phyloP scores from a whole-genome alignment of 805 yeast species.

The Tetrapisispora phaffii region DNA sequence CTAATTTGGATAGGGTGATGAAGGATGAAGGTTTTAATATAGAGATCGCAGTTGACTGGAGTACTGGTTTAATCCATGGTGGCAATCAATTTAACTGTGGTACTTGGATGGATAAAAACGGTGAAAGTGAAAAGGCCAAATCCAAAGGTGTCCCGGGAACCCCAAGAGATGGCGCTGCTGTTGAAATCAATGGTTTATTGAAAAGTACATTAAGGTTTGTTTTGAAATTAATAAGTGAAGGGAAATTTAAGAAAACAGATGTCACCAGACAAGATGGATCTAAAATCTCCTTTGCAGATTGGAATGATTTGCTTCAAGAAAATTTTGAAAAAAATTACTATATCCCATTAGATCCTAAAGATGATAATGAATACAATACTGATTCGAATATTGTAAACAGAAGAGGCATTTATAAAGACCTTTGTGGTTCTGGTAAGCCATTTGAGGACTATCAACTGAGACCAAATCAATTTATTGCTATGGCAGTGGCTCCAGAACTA shows the following conservation, averaged over 20 bases:
- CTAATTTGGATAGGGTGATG: constrained; percentile 83
- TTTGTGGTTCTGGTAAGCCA: constrained; percentile 70
- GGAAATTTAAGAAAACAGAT: constrained; percentile 44
- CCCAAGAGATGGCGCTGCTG: constrained; percentile 94
- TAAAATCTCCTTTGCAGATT: constrained; percentile 45
- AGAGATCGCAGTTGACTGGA: constrained; percentile 73
- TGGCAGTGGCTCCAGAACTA: constrained; percentile 90
- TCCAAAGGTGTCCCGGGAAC: constrained; percentile 94
- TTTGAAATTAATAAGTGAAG: constrained; percentile 42
- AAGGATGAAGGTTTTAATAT: constrained; percentile 86
- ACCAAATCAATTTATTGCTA: constrained; percentile 86
- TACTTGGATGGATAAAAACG: constrained; percentile 99
- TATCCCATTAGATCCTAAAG: constrained; percentile 53
- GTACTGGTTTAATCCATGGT: constrained; percentile 77
- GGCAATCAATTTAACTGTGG: constrained; percentile 93
- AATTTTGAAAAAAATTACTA: constrained; percentile 76
- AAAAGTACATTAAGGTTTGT: constrained; percentile 81
- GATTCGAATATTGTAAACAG: constrained; percentile 65
- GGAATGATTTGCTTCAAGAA: constrained; percentile 62
- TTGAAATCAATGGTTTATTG: constrained; percentile 81
- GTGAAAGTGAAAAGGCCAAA: constrained; percentile 77
- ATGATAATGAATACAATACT: constrained; percentile 53
- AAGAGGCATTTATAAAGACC: constrained; percentile 89
- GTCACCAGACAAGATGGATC: constrained; percentile 56
- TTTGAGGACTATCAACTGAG: constrained; percentile 91